Evolutionary conservation across 352 stramenopile species (phyloP), one percentile per base, ranked within the genome.

Genomic region (Pythium coloratum): DNA sequence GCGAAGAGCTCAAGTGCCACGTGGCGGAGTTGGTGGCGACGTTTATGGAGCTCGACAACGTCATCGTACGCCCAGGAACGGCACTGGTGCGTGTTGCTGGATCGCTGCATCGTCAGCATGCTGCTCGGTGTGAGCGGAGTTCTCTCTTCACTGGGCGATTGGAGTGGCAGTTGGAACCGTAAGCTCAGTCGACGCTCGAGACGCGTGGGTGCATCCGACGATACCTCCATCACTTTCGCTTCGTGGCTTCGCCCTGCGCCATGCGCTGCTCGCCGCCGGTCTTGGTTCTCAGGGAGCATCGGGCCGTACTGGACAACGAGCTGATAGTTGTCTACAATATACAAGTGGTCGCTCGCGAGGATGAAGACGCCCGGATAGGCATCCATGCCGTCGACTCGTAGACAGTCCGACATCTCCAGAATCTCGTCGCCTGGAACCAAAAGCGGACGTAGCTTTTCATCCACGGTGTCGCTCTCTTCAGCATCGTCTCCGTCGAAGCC

Each of bases 321-420:
- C 53, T 90, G 81, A 46, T 90, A 91, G 57, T 90, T 90, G 62
- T 92, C 84, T 8, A 92, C 68, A 33, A 90, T 90, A 59, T 92
- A 92, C 26, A 85, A 64, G 50, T 90, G 76, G 40, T 88, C 75
- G 40, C 76, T 90, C 70, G 82, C 87, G 0, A 92, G 28, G 28
- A 92, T 70, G 51, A 92, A 90, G 4, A 92, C 79, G 0, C 84
- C 82, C 3, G 84, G 84, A 55, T 80, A 90, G 18, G 82, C 88
- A 69, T 90, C 84, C 80, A 90, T 89, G n/a, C 84, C 84, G 38
- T 92, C 84, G 47, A 92, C 82, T 28, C 84, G 77, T 53, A 90
- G 73, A 51, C 84, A 92, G 58, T 92, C 82, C 42, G 80, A 83
- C 16, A 90, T 85, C 38, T 89, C 76, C 20, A 76, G 66, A 26